Evolutionary conservation across 2,329 filamentous ascomycete species (phyloP).

Genomic region (Pseudopyrenochaeta lycopersici): DNA sequence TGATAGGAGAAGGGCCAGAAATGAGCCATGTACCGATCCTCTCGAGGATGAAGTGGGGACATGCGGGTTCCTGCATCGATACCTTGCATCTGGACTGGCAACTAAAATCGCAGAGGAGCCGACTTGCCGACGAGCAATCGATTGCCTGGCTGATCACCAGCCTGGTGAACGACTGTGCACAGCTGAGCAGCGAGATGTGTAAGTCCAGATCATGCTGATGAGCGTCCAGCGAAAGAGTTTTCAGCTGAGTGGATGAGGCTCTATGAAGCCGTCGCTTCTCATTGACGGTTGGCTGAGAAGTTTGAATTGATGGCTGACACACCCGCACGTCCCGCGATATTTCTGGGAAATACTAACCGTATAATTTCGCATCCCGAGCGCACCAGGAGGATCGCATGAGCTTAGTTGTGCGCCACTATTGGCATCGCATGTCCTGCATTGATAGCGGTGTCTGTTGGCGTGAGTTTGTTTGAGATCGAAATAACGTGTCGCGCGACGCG

Average conservation of each 20-base stretch:
- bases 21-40: constrained; percentile 11
- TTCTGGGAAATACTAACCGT: constrained; percentile 5
- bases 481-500: constrained; percentile 25
- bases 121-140: constrained; percentile 12
- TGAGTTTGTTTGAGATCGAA: constrained; percentile 14
- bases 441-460: constrained; percentile 10
- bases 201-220: constrained; percentile 5
- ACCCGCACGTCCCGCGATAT: neutral
- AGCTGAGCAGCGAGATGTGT: neutral
- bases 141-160: neutral
- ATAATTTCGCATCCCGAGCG: constrained; percentile 26
- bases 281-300: neutral
- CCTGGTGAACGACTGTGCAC: neutral
- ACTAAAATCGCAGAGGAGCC: constrained; percentile 17
- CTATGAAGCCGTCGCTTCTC: neutral
- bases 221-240: neutral
- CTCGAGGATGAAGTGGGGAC: constrained; percentile 12
- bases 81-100: constrained; percentile 26
- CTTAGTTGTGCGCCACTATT: constrained; percentile 23
- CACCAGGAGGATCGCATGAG: constrained; percentile 13
- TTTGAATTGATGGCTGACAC: neutral
- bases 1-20: constrained; percentile 16
- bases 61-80: constrained; percentile 36
- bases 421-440: constrained; percentile 16
- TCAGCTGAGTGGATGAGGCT: constrained; percentile 3